phyloP scores from a whole-genome alignment of 2,329 filamentous ascomycete species.

The Sporothrix sp. region DNA sequence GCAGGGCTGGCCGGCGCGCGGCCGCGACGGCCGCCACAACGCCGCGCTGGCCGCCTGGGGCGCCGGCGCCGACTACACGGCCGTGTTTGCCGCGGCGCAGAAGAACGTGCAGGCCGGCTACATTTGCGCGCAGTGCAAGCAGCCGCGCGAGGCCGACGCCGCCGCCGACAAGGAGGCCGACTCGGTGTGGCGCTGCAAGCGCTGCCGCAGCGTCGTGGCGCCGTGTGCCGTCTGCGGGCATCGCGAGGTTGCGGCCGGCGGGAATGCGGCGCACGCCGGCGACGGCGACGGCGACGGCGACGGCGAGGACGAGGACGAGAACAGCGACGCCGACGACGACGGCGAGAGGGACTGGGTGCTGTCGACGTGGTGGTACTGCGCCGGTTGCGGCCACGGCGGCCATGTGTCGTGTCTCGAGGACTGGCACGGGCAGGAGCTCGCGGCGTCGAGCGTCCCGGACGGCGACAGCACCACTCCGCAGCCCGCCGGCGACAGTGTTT shows the following conservation, averaged over 20 bases:
- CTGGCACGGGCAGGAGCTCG: conserved; percentile 37
- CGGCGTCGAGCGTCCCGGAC: neutral
- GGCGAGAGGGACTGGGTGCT: conserved; percentile 23
- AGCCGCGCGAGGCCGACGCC: conserved; percentile 44
- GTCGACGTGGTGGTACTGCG: conserved; percentile 53
- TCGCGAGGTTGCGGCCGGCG: conserved; percentile 31
- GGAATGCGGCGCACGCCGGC: no score
- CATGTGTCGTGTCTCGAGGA: conserved; percentile 49
- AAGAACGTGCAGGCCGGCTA: conserved; percentile 44
- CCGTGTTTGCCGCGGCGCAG: conserved; percentile 45
- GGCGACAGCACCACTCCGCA: no score
- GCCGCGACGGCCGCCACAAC: neutral
- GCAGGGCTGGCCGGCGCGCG: conserved; percentile 42
- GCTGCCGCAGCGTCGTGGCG: conserved; percentile 42
- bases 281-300: neutral
- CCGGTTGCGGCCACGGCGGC: conserved; percentile 52
- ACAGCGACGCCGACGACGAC: no score
- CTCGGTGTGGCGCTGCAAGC: conserved; percentile 47
- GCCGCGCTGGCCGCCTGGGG: no score
- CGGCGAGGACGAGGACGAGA: neutral
- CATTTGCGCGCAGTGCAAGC: conserved; percentile 46
- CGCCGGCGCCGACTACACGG: conserved; percentile 19
- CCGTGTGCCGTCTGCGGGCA: conserved; percentile 52
- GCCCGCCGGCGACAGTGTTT: neutral
- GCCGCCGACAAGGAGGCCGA: conserved; percentile 24